Evolutionary conservation across 2,329 filamentous ascomycete genomes (phyloP), one percentile per base, ranked within the genome.

Genomic region (Blastomyces silverae): DNA sequence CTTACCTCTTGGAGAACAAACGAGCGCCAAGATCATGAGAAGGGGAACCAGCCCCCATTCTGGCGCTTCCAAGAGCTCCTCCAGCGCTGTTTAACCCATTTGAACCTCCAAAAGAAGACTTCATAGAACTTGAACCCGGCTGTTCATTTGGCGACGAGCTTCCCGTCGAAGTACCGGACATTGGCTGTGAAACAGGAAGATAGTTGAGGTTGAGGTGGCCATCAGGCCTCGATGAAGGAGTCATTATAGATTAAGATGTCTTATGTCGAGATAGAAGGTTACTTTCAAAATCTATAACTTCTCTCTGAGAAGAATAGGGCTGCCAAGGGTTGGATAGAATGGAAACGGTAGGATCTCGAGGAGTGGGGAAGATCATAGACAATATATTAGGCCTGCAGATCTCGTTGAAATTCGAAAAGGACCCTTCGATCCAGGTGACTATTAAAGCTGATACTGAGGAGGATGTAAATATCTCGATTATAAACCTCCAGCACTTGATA

Each of bases 1-100:
- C 87, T 74, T 85, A 96, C 92, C 94, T 88, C 82, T 97, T 97
- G 68, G 92, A 92, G 79, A 90, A 97, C 66, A 97, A 82, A 72
- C 93, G 77, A 69, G 85, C 87, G 65, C 88, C 87, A 74, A 92
- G 86, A 70, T 97, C 94, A 81, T 96, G 92, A 79, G 92, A 97
- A 73, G 94, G 94, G 84, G 94, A 99, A 76, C 92, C 92, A 82
- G 91, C 87, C 82, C 92, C 92, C 74, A 93, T 89, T 81, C 93
- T 82, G 70, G 82, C 81, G 73, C 79, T 80, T 68, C 82, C 82
- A 64, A 84, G 80, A 64, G 84, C 80, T 64, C 76, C 78, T 65
- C 78, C 78, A 67, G 79, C 73, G 64, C 76, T 76, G 66, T 77
- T 87, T 71, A 90, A 79, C 66, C 85, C 82, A 71, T 85, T 85